Percentiles rank a stretch among this genome's conserved stretches.
These are phyloP conservation scores for Pseudonectria buxi DNA, from an alignment of 2,329 filamentous ascomycete genomes.

Conservation along the genomic window DNA sequence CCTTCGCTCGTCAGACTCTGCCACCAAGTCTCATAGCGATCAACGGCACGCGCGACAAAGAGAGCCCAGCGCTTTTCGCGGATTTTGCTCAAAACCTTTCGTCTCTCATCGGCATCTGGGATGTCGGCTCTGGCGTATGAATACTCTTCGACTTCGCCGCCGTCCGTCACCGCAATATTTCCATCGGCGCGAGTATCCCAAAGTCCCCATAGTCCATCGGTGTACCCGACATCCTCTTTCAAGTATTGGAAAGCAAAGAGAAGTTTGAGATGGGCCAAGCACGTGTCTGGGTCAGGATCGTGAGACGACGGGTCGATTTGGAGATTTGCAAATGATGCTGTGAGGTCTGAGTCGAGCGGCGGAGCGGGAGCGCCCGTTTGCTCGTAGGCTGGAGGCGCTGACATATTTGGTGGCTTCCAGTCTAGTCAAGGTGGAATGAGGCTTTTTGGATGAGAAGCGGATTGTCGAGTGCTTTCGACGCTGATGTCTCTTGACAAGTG, in stretches of 20 bases:
- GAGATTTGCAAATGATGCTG: slow-evolving; percentile 10
- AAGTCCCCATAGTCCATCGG: slow-evolving; percentile 55
- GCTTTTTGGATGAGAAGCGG: no score
- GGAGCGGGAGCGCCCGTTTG: no score
- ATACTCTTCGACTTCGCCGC: slow-evolving; percentile 11
- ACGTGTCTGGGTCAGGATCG: slow-evolving; percentile 12
- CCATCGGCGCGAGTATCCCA: slow-evolving; percentile 34
- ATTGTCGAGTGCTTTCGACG: no score
- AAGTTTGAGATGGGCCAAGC: slow-evolving; percentile 53
- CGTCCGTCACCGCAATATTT: slow-evolving; percentile 3
- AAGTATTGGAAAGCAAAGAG: slow-evolving; percentile 57
- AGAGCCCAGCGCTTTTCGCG: slow-evolving; percentile 63
- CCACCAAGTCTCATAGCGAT: slow-evolving; percentile 59
- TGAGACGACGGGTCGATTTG: slow-evolving; percentile 5
- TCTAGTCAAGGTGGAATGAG: no score
- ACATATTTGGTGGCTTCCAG: no score
- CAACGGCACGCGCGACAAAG: slow-evolving; percentile 56
- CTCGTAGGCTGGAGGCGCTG: no score
- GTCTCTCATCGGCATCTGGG: slow-evolving; percentile 18
- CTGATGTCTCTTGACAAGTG: no score
- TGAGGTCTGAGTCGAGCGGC: slow-evolving; percentile 1
- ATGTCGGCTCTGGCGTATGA: slow-evolving; percentile 1
- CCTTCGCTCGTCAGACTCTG: slow-evolving; percentile 4
- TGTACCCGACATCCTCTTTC: slow-evolving; percentile 52
- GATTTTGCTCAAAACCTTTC: slow-evolving; percentile 37